Evolutionary conservation across 2,329 filamentous ascomycete genomes (phyloP), one percentile per base, ranked within the genome.

Genomic region (Venturia nashicola): DNA sequence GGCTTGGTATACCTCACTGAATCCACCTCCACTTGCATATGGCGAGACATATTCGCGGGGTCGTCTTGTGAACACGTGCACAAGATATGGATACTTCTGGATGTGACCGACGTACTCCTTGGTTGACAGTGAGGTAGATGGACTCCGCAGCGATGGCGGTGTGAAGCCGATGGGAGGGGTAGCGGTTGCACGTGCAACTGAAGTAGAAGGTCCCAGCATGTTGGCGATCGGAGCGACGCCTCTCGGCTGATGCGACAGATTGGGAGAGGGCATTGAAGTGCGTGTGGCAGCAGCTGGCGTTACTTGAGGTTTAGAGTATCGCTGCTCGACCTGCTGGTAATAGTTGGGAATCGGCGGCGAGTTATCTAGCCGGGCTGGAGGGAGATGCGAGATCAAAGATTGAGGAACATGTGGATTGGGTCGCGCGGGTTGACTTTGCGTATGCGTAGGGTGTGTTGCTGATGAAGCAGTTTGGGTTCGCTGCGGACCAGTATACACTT

Each of bases 31-130:
- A 61, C 72, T 72, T 67, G 75, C 72, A 69, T 79, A 79, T 65
- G 78, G 78, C 66, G 77, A 79, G 63, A 76, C 73, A 71, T 80
- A 79, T 70, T 74, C 74, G 69, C 76, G 76, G 67, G 75, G 74
- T 70, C 75, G 72, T 65, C 77, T 72, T 61, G 76, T 73, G 69
- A 76, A 78, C 63, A 75, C 74, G 66, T 78, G 78, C 64, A 72
- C 73, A 42, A 79, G 71, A 67, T 79, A 79, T 12, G 77, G 77
- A 66, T 78, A 79, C 64, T 76, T 74, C 68, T 74, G 72, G 51
- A 79, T 68, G 66, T 78, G 75, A 68, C 72, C 69, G 67, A 79
- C 67, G 66, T 78, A 79, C 64, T 75, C 71, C 68, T 66, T 64
- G 64, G 68, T 70, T 23, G 68, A 69, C 20, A 68, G 62, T 73